Conservation (phyloP, 1,139 yeast genomes). For the Arxiozyma telluris region DNA sequence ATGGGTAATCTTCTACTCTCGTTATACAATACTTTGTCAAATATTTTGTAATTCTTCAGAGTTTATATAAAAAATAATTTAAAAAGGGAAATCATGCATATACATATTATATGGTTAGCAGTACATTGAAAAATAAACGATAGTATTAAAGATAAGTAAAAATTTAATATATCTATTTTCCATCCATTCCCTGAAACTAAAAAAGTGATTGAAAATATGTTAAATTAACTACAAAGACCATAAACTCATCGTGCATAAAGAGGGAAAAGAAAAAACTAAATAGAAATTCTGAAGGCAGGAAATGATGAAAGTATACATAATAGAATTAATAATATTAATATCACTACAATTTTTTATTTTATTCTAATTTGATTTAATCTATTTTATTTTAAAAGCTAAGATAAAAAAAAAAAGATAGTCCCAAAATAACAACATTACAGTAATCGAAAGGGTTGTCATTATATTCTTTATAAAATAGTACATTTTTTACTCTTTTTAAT, state of each 20-base stretch:
- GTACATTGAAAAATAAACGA: no score
- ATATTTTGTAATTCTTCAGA: neutral
- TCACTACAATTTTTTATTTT: neutral
- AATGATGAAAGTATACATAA: neutral
- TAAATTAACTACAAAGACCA: neutral
- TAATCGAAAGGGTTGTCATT: neutral
- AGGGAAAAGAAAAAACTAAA: neutral
- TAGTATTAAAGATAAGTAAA: no score
- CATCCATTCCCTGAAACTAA: neutral
- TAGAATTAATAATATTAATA: no score
- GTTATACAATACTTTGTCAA: no score
- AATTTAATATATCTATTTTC: neutral
- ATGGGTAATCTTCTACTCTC: no score
- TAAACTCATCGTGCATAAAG: neutral
- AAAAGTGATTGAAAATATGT: no score
- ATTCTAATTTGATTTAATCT: no score
- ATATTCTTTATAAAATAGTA: constrained; percentile 42
- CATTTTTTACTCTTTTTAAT: constrained; percentile 69
- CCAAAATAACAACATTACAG: neutral
- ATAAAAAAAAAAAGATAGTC: neutral
- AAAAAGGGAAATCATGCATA: no score
- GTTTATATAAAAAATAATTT: neutral
- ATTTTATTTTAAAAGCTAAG: neutral
- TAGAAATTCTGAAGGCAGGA: neutral
- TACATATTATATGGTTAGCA: neutral